Evolutionary conservation across 306 rosid genomes (phyloP).

Genomic region (Gastrolobium bilobum): DNA sequence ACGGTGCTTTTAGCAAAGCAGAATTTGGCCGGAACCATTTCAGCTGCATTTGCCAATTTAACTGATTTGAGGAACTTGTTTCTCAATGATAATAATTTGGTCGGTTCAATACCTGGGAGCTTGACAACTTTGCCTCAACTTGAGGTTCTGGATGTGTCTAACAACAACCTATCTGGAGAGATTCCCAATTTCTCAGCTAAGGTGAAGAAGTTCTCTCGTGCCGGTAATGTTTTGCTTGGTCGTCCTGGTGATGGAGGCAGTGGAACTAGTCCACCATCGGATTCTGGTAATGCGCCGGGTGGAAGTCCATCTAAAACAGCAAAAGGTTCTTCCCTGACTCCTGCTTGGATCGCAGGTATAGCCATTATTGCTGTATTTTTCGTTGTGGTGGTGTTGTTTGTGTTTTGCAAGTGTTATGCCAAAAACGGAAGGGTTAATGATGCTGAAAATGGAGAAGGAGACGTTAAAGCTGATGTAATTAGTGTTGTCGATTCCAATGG

Average conservation of each 20-base stretch:
- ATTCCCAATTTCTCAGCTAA: too few relatives aligned
- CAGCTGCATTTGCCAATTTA: too few relatives aligned
- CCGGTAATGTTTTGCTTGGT: slow-evolving; percentile 68
- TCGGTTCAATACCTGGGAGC: too few relatives aligned
- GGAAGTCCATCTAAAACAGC: slow-evolving; percentile 47
- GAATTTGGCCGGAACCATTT: slow-evolving; percentile 61
- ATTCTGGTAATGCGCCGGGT: slow-evolving; percentile 42
- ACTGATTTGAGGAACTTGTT: too few relatives aligned
- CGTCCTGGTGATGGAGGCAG: slow-evolving; percentile 51
- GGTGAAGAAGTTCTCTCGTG: too few relatives aligned
- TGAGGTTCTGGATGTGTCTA: too few relatives aligned
- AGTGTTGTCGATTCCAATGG: slow-evolving; percentile 65
- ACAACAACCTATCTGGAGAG: too few relatives aligned
- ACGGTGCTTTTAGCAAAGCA: slow-evolving; percentile 56
- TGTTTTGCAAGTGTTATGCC: slow-evolving; percentile 63
- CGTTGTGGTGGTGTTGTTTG: slow-evolving; percentile 68
- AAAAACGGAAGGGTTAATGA: slow-evolving; percentile 64
- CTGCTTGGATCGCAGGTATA: slow-evolving; percentile 74
- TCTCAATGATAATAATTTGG: too few relatives aligned
- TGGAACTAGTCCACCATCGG: slow-evolving; percentile 47
- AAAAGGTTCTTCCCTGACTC: slow-evolving; percentile 45
- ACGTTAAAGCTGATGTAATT: slow-evolving; percentile 57
- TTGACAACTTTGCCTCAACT: too few relatives aligned
- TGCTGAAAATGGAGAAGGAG: slow-evolving; percentile 62
- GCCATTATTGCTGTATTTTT: slow-evolving; percentile 64